Evolutionary conservation across 1,284 basidiomycete genomes (phyloP).

Genomic region (Ceratobasidium sp.): DNA sequence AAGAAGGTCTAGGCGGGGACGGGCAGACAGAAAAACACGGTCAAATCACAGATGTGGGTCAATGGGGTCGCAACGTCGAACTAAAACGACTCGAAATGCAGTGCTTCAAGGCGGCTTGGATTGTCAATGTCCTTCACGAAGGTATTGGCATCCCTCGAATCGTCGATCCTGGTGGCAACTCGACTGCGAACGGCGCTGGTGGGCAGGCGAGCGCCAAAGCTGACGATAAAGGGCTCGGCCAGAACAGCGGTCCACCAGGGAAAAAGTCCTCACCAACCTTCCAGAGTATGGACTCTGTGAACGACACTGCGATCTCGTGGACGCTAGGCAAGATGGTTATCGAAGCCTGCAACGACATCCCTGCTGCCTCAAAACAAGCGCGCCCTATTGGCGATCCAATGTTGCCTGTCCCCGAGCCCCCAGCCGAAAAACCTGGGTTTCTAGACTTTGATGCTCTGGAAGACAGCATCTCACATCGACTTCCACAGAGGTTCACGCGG

Average conservation of each 20-base stretch:
- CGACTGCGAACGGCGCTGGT: constrained; percentile 63
- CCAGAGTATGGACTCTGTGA: constrained; percentile 92
- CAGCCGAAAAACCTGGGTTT: constrained; percentile 26
- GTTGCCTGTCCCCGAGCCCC: constrained; percentile 62
- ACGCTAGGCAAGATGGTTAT: constrained; percentile 98
- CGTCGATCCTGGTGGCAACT: constrained; percentile 82
- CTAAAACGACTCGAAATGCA: constrained; percentile 91
- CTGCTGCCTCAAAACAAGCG: constrained; percentile 60
- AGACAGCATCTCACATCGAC: constrained; percentile 68
- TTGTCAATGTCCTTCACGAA: constrained; percentile 95
- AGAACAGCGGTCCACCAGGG: constrained; percentile 41
- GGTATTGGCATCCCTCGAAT: constrained; percentile 95
- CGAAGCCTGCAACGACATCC: constrained; percentile 89
- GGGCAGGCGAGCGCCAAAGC: constrained; percentile 79
- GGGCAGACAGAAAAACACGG: constrained; percentile 65
- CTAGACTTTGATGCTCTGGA: constrained; percentile 55
- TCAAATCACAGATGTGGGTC: constrained; percentile 69
- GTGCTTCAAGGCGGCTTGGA: constrained; percentile 99
- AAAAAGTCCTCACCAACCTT: constrained; percentile 67
- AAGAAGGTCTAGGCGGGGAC: constrained; percentile 40
- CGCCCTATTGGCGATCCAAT: constrained; percentile 74
- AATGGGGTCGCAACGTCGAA: constrained; percentile 80
- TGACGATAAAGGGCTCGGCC: constrained; percentile 80
- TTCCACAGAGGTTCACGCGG: constrained; percentile 68
- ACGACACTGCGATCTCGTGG: constrained; percentile 95